Percentiles rank a stretch among this genome's conserved stretches.
These are phyloP conservation scores for Phaeosphaeriaceae sp. DNA, from an alignment of 2,329 filamentous ascomycete genomes.

Conservation along the genomic window DNA sequence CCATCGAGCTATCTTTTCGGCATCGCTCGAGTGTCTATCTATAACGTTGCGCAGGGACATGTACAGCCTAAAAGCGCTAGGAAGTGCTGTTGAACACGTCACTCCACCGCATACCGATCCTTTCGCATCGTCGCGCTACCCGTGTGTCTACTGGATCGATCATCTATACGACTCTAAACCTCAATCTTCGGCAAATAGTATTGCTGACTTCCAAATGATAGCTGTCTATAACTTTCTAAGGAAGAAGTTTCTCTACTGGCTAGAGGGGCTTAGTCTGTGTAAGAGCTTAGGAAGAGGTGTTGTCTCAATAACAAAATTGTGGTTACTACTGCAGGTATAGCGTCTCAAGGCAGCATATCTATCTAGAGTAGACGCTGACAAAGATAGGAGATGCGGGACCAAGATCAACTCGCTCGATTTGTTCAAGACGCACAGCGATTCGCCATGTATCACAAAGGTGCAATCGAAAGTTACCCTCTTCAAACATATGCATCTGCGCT, in stretches of 20 bases:
- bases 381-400: too few relatives aligned
- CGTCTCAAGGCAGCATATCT: not conserved
- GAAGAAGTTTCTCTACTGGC: conserved; percentile 14
- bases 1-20: not conserved
- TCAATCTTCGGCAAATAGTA: conserved; percentile 1
- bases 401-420: conserved; percentile 3
- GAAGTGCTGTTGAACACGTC: conserved; percentile 21
- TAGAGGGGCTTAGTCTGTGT: conserved; percentile 14
- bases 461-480: conserved; percentile 26
- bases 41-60: conserved; percentile 25
- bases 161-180: conserved; percentile 32
- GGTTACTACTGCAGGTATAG: not conserved
- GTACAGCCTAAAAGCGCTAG: not conserved
- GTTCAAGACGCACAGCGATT: conserved; percentile 27
- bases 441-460: conserved; percentile 25
- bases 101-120: conserved; percentile 29
- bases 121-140: conserved; percentile 29
- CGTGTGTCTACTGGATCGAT: conserved; percentile 44
- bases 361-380: too few relatives aligned
- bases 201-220: too few relatives aligned
- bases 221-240: conserved; percentile 6
- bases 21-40: conserved; percentile 18
- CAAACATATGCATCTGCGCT: conserved; percentile 33
- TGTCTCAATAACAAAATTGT: conserved; percentile 9
- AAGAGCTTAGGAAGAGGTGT: conserved; percentile 8